Base-by-base conservation (phyloP, 192 early-diverging fungal species). In the Funneliformis geosporum region DNA sequence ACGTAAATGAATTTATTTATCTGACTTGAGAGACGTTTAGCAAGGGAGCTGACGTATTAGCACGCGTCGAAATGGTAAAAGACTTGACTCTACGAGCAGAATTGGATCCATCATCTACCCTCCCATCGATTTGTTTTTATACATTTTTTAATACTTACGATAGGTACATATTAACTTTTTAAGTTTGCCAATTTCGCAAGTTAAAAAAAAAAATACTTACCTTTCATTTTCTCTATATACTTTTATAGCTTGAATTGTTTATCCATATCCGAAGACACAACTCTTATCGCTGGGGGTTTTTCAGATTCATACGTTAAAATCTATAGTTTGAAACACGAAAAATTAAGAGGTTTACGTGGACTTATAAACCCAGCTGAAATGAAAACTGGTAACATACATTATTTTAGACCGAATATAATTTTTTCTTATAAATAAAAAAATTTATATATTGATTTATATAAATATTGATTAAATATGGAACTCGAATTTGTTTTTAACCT, bases 61-160 rank as follows among this genome's bases (percentile, higher is more conserved):
- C 91, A 69, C 91, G 96, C 79, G 86, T 98, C n/a, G 90, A 93
- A 39, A 85, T 82, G 33, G 83, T 97, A 44, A 90, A 91, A 70
- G 94, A 98, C 55, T 79, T 93, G 10, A 86, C 91, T 76, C 94
- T 95, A 61, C 90, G 93, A 55, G 87, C 95, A 23, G 82, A 87
- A 9, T 77, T 96, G n/a, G 86, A 88, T 8, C 83, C 85, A 2
- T 85, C 90, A 6, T 85, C 85, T 2, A 89, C 92, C 12, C 84
- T 96, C 33, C 95, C 96, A 16, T 96, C 95, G 23, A 89, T 99
- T 42, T 97, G 96, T 85, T 95, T 92, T 80, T 98, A 95, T 83
- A 99, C 96, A 39, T 94, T 99, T 80, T 96, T 97, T 83, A 99
- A 99, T 83, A 94, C 95, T 18, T 87, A 93, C 82, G 90, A 93